A percentile compares a stretch with the other conserved stretches of the same genome.
These are phyloP conservation scores for Wickerhamiella lipophila DNA, from an alignment of 805 yeast species.

Conservation along the genomic window DNA sequence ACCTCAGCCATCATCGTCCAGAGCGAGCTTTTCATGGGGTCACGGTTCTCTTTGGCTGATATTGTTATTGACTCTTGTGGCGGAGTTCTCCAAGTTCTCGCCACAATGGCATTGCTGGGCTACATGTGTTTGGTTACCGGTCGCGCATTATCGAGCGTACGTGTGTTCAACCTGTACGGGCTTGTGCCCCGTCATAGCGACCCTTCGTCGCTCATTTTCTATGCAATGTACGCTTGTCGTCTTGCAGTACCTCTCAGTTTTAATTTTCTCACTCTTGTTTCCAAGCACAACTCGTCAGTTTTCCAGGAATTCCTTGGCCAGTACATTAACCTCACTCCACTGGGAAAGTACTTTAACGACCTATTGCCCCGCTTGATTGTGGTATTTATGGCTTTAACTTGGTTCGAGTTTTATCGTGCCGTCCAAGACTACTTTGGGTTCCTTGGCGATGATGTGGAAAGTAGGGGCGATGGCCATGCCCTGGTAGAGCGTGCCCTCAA, in stretches of 20 bases:
- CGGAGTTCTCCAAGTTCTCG: conserved; percentile 31
- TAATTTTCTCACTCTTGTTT: conserved; percentile 58
- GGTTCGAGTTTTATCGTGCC: conserved; percentile 55
- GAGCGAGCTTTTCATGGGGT: conserved; percentile 64
- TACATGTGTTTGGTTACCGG: conserved; percentile 62
- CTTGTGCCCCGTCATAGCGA: conserved; percentile 60
- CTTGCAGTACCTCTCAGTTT: conserved; percentile 71
- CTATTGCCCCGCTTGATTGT: conserved; percentile 64
- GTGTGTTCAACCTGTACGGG: conserved; percentile 64
- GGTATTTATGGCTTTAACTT: conserved; percentile 53
- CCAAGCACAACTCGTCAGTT: conserved; percentile 35
- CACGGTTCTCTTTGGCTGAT: conserved; percentile 50
- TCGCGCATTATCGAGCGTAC: conserved; percentile 51
- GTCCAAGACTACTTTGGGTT: conserved; percentile 35
- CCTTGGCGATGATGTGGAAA: conserved; percentile 25
- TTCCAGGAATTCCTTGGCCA: conserved; percentile 67
- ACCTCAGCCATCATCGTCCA: conserved; percentile 48
- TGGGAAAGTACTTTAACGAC: conserved; percentile 59
- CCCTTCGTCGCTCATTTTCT: conserved; percentile 62
- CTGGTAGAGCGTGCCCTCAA: conserved; percentile 25
- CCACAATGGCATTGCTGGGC: conserved; percentile 37
- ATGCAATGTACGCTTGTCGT: conserved; percentile 68
- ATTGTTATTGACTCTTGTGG: conserved; percentile 30
- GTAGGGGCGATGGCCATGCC: conserved; percentile 28
- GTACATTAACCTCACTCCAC: conserved; percentile 60